Percentiles rank a stretch among this genome's conserved stretches.
Evolutionary conservation across 192 early-diverging fungal genomes (phyloP).

Genomic region (Rhizophagus clarus): DNA sequence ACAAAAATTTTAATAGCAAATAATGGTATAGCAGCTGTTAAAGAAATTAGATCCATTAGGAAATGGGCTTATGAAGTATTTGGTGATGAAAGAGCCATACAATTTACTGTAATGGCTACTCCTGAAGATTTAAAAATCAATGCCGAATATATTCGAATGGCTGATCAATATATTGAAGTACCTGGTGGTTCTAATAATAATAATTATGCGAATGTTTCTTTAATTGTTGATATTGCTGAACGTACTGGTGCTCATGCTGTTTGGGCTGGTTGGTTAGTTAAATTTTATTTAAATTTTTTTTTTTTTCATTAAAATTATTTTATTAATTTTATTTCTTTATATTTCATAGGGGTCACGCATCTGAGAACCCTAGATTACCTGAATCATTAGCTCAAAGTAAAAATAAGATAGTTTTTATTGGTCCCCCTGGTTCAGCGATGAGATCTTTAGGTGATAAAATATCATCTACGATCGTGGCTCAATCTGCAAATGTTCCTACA

Average conservation of each 20-base stretch:
- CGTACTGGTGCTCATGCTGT: slow-evolving; percentile 93
- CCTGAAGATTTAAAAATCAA: slow-evolving; percentile 97
- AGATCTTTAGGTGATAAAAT: slow-evolving; percentile 99
- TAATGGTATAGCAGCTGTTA: slow-evolving; percentile 99
- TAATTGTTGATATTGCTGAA: slow-evolving; percentile 98
- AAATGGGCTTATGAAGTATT: slow-evolving; percentile 99
- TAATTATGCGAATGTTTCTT: slow-evolving; percentile 98
- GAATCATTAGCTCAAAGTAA: slow-evolving; percentile 84
- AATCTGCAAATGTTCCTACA: slow-evolving; percentile 94
- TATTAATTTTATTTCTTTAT: too few relatives aligned
- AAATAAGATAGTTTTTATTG: slow-evolving; percentile 91
- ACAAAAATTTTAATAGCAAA: slow-evolving; percentile 97
- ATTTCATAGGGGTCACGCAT: slow-evolving; percentile 86
- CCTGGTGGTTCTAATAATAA: slow-evolving; percentile 98
- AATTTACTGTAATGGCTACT: slow-evolving; percentile 98
- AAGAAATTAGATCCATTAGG: slow-evolving; percentile 96
- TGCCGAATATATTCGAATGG: slow-evolving; percentile 99
- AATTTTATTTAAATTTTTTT: too few relatives aligned
- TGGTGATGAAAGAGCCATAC: slow-evolving; percentile 93
- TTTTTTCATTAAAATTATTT: too few relatives aligned
- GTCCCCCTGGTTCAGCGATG: slow-evolving; percentile 96
- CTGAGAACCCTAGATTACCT: slow-evolving; percentile 95
- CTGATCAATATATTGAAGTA: slow-evolving; percentile 98
- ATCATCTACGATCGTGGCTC: slow-evolving; percentile 98
- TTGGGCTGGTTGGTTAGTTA: slow-evolving; percentile 90